phyloP scores from a whole-genome alignment of 176 grass and related monocot genomes.

The Oryza meridionalis region DNA sequence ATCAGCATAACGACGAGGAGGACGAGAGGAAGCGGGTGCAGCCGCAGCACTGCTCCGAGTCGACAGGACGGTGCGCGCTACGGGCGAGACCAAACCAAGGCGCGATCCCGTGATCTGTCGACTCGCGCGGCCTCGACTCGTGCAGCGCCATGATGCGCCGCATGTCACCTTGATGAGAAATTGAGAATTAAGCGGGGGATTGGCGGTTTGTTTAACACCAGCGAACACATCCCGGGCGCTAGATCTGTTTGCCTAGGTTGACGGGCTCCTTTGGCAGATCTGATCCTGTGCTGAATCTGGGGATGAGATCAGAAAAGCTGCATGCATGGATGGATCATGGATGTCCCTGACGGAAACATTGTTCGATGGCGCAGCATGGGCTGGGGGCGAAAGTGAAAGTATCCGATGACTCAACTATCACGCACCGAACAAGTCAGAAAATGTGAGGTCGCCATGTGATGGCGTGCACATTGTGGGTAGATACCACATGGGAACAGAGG shows the following conservation, averaged over 20 bases:
- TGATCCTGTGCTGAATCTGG: slow-evolving; percentile 25
- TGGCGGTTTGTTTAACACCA: neutral
- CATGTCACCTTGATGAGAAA: neutral
- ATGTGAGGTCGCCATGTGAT: neutral
- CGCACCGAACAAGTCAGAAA: neutral
- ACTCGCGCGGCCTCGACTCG: neutral
- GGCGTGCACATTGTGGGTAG: neutral
- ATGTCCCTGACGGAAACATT: slow-evolving; percentile 7
- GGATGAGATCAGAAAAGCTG: slow-evolving; percentile 18
- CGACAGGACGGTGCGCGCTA: neutral
- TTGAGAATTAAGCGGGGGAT: neutral
- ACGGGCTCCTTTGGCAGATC: slow-evolving; percentile 21
- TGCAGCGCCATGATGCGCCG: neutral
- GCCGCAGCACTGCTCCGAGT: neutral
- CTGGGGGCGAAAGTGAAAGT: neutral
- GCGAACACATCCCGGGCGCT: slow-evolving; percentile 9
- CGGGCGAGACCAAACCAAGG: neutral
- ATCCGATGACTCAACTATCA: slow-evolving; percentile 12
- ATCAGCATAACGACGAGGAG: neutral
- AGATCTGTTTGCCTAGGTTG: slow-evolving; percentile 30
- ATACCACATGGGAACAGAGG: neutral
- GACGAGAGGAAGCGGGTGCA: neutral
- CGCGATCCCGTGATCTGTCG: slow-evolving; percentile 25
- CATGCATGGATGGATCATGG: slow-evolving; percentile 15
- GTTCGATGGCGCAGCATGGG: slow-evolving; percentile 1